A percentile compares a stretch with the other conserved stretches of the same genome.
Conservation (phyloP, 2,329 filamentous ascomycete genomes). For the Clarireedia homoeocarpa region DNA sequence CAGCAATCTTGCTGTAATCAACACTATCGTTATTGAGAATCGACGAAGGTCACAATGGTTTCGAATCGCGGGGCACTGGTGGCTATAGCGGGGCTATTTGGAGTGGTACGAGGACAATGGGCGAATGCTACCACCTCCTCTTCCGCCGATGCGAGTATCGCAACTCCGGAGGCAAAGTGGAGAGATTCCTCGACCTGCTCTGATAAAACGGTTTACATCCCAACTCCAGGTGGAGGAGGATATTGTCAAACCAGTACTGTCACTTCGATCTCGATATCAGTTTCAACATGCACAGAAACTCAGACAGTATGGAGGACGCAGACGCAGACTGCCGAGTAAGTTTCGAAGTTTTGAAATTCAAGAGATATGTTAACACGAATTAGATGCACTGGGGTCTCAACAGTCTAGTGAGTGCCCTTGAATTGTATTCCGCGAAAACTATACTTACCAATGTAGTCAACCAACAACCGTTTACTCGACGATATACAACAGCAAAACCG, state of each 20-base stretch:
- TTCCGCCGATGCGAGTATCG: no score
- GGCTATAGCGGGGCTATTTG: slow-evolving; percentile 13
- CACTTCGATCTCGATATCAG: background rate
- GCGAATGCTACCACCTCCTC: slow-evolving; percentile 3
- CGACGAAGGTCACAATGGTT: slow-evolving; percentile 11
- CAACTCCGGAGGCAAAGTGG: background rate
- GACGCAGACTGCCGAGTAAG: background rate
- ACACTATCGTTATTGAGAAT: slow-evolving; percentile 19
- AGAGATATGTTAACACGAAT: background rate
- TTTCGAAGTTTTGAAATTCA: background rate
- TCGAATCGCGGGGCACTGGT: slow-evolving; percentile 4
- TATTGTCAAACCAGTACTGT: slow-evolving; percentile 14
- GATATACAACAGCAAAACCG: background rate
- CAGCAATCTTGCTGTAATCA: slow-evolving; percentile 17
- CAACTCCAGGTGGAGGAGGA: background rate
- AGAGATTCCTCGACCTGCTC: background rate
- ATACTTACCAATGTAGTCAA: background rate
- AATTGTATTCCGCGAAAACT: background rate
- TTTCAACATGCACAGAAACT: background rate
- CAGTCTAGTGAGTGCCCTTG: background rate
- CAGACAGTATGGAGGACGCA: background rate
- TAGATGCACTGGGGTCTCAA: background rate
- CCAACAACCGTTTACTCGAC: background rate
- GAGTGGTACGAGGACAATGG: slow-evolving; percentile 13
- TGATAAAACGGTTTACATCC: background rate